Evolutionary conservation across 2,329 filamentous ascomycete species (phyloP).

Genomic region (Onygena corvina): DNA sequence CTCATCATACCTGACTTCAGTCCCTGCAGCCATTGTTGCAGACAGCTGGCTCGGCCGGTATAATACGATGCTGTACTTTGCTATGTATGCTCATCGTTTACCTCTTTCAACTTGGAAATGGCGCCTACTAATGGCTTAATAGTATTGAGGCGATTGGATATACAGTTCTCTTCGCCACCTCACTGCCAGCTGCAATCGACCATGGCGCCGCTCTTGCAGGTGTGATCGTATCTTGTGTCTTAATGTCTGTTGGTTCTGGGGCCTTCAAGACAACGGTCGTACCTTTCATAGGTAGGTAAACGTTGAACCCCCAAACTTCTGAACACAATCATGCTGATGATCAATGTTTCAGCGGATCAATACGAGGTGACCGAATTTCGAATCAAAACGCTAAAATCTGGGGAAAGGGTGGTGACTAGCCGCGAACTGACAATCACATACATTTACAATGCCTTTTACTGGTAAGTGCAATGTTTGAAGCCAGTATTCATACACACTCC

Average conservation of each 20-base stretch:
- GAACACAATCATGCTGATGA: too few relatives aligned
- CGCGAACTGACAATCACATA: too few relatives aligned
- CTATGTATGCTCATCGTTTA: constrained; percentile 12
- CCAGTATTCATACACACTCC: too few relatives aligned
- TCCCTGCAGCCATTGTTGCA: constrained; percentile 27
- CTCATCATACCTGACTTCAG: constrained; percentile 34
- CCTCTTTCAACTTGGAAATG: neutral
- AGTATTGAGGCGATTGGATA: constrained; percentile 17
- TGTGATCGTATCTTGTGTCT: constrained; percentile 23
- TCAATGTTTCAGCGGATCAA: too few relatives aligned
- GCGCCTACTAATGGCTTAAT: neutral
- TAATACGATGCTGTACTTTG: constrained; percentile 24
- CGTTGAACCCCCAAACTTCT: neutral
- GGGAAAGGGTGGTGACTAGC: too few relatives aligned
- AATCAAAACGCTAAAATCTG: too few relatives aligned
- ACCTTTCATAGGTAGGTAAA: constrained; percentile 25
- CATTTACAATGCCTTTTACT: too few relatives aligned
- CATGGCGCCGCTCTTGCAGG: constrained; percentile 17
- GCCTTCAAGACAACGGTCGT: constrained; percentile 26
- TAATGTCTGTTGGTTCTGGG: constrained; percentile 32
- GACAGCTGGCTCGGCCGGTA: constrained; percentile 32
- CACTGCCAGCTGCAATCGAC: constrained; percentile 17
- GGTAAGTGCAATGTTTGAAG: constrained; percentile 15
- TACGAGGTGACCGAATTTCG: too few relatives aligned
- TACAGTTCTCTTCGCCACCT: constrained; percentile 20